Conservation (phyloP, 2,329 filamentous ascomycete species). For the Beauveria medogensis region DNA sequence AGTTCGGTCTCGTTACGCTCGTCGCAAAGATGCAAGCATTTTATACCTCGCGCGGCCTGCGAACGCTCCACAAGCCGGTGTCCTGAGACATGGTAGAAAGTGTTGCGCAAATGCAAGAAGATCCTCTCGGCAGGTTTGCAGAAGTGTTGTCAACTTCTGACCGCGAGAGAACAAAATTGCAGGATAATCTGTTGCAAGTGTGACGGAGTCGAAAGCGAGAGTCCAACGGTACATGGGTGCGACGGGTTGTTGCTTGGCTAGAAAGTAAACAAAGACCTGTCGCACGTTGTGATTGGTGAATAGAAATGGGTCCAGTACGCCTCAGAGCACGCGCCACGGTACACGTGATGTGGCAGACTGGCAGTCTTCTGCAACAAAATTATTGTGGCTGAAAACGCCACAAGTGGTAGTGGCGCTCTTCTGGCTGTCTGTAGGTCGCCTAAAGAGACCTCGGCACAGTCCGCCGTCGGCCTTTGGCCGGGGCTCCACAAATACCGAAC, state of each 20-base stretch:
- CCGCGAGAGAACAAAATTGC: not conserved
- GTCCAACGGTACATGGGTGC: conserved; percentile 12
- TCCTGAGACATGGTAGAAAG: conserved; percentile 67
- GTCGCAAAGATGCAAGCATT: not conserved
- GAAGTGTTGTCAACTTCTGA: conserved; percentile 11
- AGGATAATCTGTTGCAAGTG: conserved; percentile 10
- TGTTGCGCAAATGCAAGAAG: not conserved
- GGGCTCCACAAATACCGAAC: conserved; percentile 19
- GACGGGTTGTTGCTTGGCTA: conserved; percentile 26
- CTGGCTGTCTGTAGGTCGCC: not conserved
- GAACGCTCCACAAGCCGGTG: conserved; percentile 81
- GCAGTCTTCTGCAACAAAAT: not conserved
- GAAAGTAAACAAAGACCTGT: conserved; percentile 35
- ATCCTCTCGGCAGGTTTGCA: conserved; percentile 5
- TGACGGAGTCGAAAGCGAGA: conserved; percentile 8
- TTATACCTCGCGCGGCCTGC: conserved; percentile 77
- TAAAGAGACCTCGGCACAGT: conserved; percentile 19
- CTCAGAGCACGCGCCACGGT: conserved; percentile 8
- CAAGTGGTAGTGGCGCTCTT: too few relatives aligned
- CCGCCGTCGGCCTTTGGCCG: conserved; percentile 19
- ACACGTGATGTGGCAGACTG: conserved; percentile 19
- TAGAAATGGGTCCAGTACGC: too few relatives aligned
- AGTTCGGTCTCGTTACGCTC: conserved; percentile 5
- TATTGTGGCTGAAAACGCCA: too few relatives aligned
- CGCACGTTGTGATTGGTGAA: conserved; percentile 13